phyloP scores from a whole-genome alignment of 2,329 filamentous ascomycete genomes.

The Aspergillus phoenicis region DNA sequence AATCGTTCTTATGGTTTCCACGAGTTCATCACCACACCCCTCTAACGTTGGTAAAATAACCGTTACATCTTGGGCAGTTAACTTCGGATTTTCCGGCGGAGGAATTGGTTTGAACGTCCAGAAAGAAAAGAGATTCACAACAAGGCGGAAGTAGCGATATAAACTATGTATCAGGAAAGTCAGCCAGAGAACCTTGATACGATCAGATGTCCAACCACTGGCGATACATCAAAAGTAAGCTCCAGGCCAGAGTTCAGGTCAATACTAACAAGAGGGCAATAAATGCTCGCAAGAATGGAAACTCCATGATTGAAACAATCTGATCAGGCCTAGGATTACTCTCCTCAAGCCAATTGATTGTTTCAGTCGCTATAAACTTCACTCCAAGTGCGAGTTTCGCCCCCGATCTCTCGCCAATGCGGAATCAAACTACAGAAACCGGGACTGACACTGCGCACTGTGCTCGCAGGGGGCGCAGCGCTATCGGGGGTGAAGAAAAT shows the following conservation, averaged over 20 bases:
- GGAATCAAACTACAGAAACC: background rate
- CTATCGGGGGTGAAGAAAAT: background rate
- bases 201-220: too few relatives aligned
- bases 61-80: constrained; percentile 82
- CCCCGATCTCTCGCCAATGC: background rate
- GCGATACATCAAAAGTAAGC: background rate
- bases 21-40: constrained; percentile 79
- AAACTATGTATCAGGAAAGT: constrained; percentile 57
- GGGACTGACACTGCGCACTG: background rate
- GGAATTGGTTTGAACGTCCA: constrained; percentile 85
- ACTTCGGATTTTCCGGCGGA: constrained; percentile 76
- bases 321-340: background rate
- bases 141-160: constrained; percentile 82
- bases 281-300: constrained; percentile 44
- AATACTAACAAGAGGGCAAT: constrained; percentile 46
- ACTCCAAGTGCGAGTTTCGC: background rate
- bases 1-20: constrained; percentile 69
- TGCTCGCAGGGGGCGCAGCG: background rate
- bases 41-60: constrained; percentile 93
- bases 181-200: background rate
- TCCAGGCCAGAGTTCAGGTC: constrained; percentile 4
- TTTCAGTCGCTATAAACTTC: background rate
- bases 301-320: constrained; percentile 33
- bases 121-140: constrained; percentile 83
- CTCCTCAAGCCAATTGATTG: background rate